Percentiles rank a stretch among this genome's conserved stretches.
phyloP scores from a whole-genome alignment of 108 stramenopile species.

The Chaetoceros muelleri region DNA sequence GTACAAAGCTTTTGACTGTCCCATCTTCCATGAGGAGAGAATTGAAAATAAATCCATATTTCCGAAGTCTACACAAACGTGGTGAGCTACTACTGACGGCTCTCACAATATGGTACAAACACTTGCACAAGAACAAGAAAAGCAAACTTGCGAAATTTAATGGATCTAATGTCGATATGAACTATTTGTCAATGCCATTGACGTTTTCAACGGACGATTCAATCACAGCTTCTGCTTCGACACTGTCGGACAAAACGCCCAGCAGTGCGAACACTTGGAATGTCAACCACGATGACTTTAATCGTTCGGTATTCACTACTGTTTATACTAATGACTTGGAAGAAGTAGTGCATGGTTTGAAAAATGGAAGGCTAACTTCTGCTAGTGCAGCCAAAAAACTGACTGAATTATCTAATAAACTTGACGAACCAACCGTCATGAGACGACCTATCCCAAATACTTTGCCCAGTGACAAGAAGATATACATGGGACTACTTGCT shows the following conservation, averaged over 20 bases:
- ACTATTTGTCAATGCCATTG: neutral
- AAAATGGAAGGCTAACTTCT: slow-evolving; percentile 27
- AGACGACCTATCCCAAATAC: slow-evolving; percentile 68
- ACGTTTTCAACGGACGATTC: neutral
- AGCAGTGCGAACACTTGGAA: slow-evolving; percentile 29
- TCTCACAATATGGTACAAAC: slow-evolving; percentile 49
- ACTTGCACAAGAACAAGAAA: slow-evolving; percentile 24
- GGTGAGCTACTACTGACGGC: slow-evolving; percentile 55
- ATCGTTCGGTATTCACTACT: slow-evolving; percentile 51
- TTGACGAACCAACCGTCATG: slow-evolving; percentile 44
- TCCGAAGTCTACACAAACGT: slow-evolving; percentile 43
- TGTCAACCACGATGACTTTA: slow-evolving; percentile 19
- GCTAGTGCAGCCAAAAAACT: slow-evolving; percentile 39
- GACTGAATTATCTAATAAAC: slow-evolving; percentile 15
- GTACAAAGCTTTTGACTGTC: slow-evolving; percentile 45
- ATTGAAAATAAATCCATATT: slow-evolving; percentile 50
- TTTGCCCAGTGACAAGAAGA: slow-evolving; percentile 59
- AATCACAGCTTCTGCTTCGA: neutral
- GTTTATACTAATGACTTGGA: slow-evolving; percentile 58
- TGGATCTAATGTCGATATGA: neutral
- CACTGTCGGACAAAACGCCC: slow-evolving; percentile 11
- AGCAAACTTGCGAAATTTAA: neutral
- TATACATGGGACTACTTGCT: slow-evolving; percentile 51
- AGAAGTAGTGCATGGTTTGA: slow-evolving; percentile 37
- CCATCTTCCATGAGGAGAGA: slow-evolving; percentile 53